phyloP scores from a whole-genome alignment of 306 rosid genomes.

The Medicago ruthenica region DNA sequence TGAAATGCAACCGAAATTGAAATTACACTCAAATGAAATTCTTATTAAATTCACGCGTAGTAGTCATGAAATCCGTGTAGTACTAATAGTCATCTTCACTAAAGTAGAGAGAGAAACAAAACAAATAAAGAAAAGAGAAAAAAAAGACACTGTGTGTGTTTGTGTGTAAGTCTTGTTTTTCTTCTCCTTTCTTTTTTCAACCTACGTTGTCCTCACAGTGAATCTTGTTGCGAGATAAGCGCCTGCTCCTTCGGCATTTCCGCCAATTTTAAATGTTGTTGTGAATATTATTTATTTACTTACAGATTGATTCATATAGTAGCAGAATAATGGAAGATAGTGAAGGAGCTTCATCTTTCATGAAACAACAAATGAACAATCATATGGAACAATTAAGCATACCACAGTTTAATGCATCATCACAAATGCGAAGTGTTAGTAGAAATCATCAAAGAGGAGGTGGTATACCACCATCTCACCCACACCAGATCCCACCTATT shows the following conservation, averaged over 20 bases:
- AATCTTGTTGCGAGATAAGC: constrained; percentile 51
- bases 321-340: constrained; percentile 66
- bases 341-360: constrained; percentile 68
- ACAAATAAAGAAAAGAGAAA: constrained; percentile 28
- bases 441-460: constrained; percentile 63
- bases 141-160: constrained; percentile 30
- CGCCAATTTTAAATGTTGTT: constrained; percentile 40
- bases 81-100: constrained; percentile 59
- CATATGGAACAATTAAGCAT: constrained; percentile 69
- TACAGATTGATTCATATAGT: background rate
- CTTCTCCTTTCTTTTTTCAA: background rate
- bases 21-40: constrained; percentile 57
- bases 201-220: constrained; percentile 7
- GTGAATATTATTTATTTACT: too few relatives aligned
- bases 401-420: constrained; percentile 57
- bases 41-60: constrained; percentile 85
- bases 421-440: constrained; percentile 58
- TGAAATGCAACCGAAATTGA: constrained; percentile 74
- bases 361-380: constrained; percentile 54
- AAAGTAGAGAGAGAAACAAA: constrained; percentile 48
- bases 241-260: constrained; percentile 74
- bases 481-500: constrained; percentile 89
- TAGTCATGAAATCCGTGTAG: constrained; percentile 82
- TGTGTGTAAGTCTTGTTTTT: constrained; percentile 3
- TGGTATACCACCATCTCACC: constrained; percentile 90